Evolutionary conservation across 1,284 basidiomycete species (phyloP).

Genomic region (Puccinia coronata): DNA sequence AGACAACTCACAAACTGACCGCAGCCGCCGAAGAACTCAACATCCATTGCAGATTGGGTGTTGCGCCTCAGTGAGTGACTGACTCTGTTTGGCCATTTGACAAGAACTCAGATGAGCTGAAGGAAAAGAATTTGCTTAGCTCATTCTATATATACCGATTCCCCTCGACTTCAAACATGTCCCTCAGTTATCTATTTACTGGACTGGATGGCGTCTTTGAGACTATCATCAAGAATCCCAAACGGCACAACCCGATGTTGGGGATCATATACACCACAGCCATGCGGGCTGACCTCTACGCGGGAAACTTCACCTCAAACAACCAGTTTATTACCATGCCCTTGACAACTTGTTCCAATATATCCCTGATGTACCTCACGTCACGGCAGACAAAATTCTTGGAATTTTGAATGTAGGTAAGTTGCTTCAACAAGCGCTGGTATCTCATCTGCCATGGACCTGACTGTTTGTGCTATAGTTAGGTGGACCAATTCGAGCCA

Average conservation of each 20-base stretch:
- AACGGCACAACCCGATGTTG: conserved; percentile 47
- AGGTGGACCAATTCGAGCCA: conserved; percentile 26
- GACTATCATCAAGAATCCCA: conserved; percentile 46
- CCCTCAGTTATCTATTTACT: conserved; percentile 53
- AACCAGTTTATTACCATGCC: conserved; percentile 65
- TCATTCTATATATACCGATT: conserved; percentile 43
- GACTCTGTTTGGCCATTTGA: not conserved
- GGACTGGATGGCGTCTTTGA: conserved; percentile 51
- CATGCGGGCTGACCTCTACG: conserved; percentile 56
- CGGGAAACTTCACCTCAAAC: conserved; percentile 56
- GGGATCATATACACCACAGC: conserved; percentile 55
- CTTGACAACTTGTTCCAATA: conserved; percentile 65
- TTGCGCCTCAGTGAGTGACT: conserved; percentile 52
- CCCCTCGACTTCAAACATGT: conserved; percentile 47
- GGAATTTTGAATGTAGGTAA: conserved; percentile 53
- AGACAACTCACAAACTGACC: conserved; percentile 49
- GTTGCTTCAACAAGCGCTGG: not conserved
- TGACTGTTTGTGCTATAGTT: not conserved
- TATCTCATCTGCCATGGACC: not conserved
- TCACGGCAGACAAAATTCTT: conserved; percentile 51
- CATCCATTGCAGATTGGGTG: conserved; percentile 52
- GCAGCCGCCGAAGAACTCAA: conserved; percentile 52
- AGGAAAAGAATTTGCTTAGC: conserved; percentile 22
- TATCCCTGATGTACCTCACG: conserved; percentile 51
- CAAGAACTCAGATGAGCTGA: not conserved